Evolutionary conservation across 2,329 filamentous ascomycete genomes (phyloP), one percentile per base, ranked within the genome.

Genomic region (Aspergillus sp.): DNA sequence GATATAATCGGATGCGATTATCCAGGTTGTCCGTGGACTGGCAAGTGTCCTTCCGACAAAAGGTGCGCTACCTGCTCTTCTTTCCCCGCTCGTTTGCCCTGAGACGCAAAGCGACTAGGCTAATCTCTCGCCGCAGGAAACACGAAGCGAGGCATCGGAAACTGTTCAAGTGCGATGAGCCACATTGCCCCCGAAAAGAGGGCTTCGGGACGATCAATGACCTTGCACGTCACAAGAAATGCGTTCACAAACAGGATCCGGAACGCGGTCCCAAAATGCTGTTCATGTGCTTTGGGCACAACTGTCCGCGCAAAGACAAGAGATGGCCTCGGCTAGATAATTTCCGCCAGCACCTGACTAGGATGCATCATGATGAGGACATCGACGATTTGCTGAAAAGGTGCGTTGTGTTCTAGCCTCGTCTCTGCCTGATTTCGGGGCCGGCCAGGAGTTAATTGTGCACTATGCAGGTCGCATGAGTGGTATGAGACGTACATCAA

Each of bases 151-250:
- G 87, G 52, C 91, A 96, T 72, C 80, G 77, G 1, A 92, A 89
- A 65, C 85, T 87, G 0, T 86, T 83, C 71, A 82, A 76, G 59
- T 96, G 92, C 69, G 69, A 81, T 3, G 74, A 85, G 24, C 63
- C 72, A 0, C 77, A 77, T 4, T 96, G 92, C 72, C 65, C 69
- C 26, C 81, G 87, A 12, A 77, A 73, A 5, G 80, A 85, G 62
- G 91, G 91, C 0, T 96, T 96, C 68, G 87, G 88, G 18, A 96
- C 91, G 0, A 75, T 79, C 18, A 96, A 96, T 71, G 93, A 96
- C 67, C 84, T 94, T 12, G 84, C 89, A n/a, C 83, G 93, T 55
- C 93, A 96, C 72, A 86, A 84, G 66, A 87, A 85, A 69, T 90
- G 87, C 60, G 87, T 90, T 6, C 92, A 96, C 71, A 78, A 76